Percentiles rank a stretch among this genome's conserved stretches.
phyloP scores from a whole-genome alignment of 1,284 basidiomycete species.

The Cystobasidium slooffiae region DNA sequence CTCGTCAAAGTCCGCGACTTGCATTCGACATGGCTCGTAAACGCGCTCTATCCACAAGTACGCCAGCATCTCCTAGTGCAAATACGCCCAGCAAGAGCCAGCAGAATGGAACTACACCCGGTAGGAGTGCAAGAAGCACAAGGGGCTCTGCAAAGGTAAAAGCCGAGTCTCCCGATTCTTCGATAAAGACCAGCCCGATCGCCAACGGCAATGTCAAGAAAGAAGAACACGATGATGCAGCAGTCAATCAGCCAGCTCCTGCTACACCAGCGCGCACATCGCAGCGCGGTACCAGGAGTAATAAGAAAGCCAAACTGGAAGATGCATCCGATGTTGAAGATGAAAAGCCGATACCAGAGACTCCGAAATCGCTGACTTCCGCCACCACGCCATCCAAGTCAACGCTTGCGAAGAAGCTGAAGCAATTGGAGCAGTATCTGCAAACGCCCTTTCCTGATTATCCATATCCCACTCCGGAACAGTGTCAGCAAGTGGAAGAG shows the following conservation, averaged over 20 bases:
- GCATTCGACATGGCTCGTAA: conserved; percentile 4
- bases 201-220: conserved; percentile 31
- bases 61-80: neutral
- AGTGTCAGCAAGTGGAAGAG: conserved; percentile 62
- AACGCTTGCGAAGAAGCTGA: conserved; percentile 48
- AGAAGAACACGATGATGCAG: conserved; percentile 31
- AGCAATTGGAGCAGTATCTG: conserved; percentile 39
- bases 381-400: conserved; percentile 35
- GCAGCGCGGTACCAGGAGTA: conserved; percentile 17
- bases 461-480: conserved; percentile 62
- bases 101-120: conserved; percentile 2
- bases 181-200: neutral
- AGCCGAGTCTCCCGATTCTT: conserved; percentile 27
- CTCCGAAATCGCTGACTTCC: conserved; percentile 21
- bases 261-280: conserved; percentile 18
- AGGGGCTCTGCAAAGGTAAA: conserved; percentile 6
- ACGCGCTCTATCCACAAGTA: conserved; percentile 12
- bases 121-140: neutral
- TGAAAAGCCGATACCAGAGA: conserved; percentile 1
- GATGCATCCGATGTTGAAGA: conserved; percentile 11
- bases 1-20: neutral
- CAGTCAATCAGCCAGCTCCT: neutral
- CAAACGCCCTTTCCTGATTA: conserved; percentile 65
- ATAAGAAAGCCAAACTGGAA: conserved; percentile 35
- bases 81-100: neutral